These are phyloP conservation scores for Malassezia restricta DNA, from an alignment of 1,284 basidiomycete genomes.

Conservation along the genomic window DNA sequence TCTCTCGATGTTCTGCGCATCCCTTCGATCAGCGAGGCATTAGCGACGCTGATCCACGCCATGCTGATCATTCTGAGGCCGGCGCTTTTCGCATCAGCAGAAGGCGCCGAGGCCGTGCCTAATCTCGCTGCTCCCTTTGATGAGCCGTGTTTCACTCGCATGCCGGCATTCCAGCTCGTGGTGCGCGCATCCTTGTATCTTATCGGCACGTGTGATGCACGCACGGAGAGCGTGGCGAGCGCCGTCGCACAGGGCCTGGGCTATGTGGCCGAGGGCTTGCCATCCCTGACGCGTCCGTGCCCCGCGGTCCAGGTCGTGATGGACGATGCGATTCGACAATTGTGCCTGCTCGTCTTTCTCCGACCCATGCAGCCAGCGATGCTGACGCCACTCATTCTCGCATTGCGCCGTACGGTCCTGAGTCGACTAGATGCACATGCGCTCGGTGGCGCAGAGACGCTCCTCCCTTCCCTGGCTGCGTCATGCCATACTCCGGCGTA, in stretches of 20 bases:
- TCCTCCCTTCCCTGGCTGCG: not conserved
- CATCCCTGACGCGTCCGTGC: not conserved
- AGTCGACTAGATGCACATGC: not conserved
- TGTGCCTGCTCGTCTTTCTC: conserved; percentile 3
- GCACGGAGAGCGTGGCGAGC: not conserved
- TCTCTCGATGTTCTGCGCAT: not conserved
- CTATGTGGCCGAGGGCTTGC: not conserved
- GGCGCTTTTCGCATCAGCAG: not conserved
- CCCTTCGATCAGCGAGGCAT: not conserved
- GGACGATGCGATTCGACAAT: not conserved
- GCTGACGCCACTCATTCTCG: conserved; percentile 3
- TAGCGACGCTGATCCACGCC: not conserved
- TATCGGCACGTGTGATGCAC: not conserved
- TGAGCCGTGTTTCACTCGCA: not conserved
- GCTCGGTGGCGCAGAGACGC: conserved; percentile 6
- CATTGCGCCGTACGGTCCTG: conserved; percentile 5
- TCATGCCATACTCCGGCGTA: not conserved
- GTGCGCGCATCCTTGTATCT: conserved; percentile 1
- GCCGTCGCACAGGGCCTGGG: conserved; percentile 6
- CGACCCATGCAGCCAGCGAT: conserved; percentile 4
- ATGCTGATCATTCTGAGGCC: not conserved
- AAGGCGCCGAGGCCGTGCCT: not conserved
- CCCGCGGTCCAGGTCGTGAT: not conserved
- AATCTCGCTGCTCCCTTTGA: not conserved
- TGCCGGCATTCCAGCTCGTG: not conserved